Base-by-base conservation (phyloP, 768 basidiomycete genomes). In the Serpula lacrymans region DNA sequence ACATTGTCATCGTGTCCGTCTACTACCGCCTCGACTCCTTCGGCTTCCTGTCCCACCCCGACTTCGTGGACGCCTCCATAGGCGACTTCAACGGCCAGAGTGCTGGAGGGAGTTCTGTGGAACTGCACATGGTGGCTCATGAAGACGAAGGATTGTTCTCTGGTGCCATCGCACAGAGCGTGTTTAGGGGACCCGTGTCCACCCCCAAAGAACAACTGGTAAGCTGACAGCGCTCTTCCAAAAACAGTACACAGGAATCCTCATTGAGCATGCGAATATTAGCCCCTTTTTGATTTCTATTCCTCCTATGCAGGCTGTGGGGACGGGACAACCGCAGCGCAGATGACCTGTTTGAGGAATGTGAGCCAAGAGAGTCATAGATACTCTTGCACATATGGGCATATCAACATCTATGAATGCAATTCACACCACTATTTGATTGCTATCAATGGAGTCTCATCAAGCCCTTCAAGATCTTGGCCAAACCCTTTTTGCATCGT, bases 151-250 rank as follows among this genome's bases (percentile, higher is more conserved):
- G n/a, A n/a, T n/a, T n/a, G n/a, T n/a, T n/a, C n/a, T n/a, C n/a
- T n/a, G n/a, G n/a, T n/a, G n/a, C n/a, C n/a, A n/a, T n/a, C 47
- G 76, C 71, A 1, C 82, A 84, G 55, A 82, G 80, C 49, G 71
- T 81, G 16, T 79, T 65, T 47, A 61, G 81, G 13, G 62, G 69
- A 0, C 74, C 77, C 4, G 38, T 82, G 33, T 70, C 79, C 1
- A 60, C 63, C 1, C 72, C 75, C 0, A 71, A 75, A 40, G 65
- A 81, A 51, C 74, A 76, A 42, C 54, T 65, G 61, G 80, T 82
- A 35, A n/a, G 60, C 47, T 31, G n/a, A n/a, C n/a, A n/a, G 20
- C 22, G 25, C 37, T 27, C 25, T 33, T 18, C 22, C n/a, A 6
- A 20, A 39, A 37, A 25, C 37, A 33, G 26, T 29, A 32, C 20